phyloP scores from a whole-genome alignment of 176 grass and related monocot genomes.

The Zizania latifolia region DNA sequence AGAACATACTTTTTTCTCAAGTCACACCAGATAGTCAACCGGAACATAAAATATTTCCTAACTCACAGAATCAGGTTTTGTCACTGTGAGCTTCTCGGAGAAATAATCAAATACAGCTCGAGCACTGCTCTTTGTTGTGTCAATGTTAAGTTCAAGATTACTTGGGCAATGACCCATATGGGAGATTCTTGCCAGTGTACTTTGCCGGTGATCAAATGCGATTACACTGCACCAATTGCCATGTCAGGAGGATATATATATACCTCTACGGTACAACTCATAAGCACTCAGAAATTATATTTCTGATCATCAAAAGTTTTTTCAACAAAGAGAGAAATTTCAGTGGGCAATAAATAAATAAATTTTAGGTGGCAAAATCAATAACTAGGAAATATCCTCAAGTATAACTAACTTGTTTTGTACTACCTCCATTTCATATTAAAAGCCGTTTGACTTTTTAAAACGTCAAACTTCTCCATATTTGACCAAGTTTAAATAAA shows the following conservation, averaged over 20 bases:
- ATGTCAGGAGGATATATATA: neutral
- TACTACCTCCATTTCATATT: too few relatives aligned
- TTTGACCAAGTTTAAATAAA: too few relatives aligned
- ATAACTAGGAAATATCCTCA: neutral
- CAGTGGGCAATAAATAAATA: too few relatives aligned
- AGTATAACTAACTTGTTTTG: neutral
- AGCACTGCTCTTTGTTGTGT: slow-evolving; percentile 55
- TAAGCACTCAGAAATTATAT: neutral
- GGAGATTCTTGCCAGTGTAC: slow-evolving; percentile 45
- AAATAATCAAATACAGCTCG: slow-evolving; percentile 72
- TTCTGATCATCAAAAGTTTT: neutral
- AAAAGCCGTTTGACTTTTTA: too few relatives aligned
- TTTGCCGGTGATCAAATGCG: slow-evolving; percentile 75
- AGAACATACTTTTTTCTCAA: slow-evolving; percentile 21
- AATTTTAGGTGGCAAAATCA: too few relatives aligned
- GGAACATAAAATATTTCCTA: slow-evolving; percentile 6
- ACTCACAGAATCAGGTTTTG: slow-evolving; percentile 35
- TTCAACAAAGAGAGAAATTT: neutral
- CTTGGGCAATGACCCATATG: slow-evolving; percentile 34
- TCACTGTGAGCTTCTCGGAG: slow-evolving; percentile 30
- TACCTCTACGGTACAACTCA: neutral
- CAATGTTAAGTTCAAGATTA: slow-evolving; percentile 68
- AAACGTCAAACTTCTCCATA: too few relatives aligned
- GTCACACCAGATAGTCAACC: neutral
- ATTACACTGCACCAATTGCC: slow-evolving; percentile 55